phyloP scores from a whole-genome alignment of 495 filamentous ascomycete species.

The Penicillium macrosclerotiorum region DNA sequence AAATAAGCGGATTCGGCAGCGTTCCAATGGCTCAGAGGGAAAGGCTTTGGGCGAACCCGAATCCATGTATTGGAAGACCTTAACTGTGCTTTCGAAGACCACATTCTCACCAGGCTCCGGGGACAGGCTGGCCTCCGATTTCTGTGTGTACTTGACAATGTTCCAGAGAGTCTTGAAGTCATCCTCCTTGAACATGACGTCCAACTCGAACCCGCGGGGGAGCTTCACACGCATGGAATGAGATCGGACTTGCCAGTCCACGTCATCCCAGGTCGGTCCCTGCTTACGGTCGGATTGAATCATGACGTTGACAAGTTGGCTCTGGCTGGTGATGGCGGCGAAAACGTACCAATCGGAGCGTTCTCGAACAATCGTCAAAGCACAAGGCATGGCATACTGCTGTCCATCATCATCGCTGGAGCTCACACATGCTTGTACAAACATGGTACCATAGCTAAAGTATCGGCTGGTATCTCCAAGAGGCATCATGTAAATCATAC shows the following conservation, averaged over 20 bases:
- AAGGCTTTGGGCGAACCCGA: conserved; percentile 63
- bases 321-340: conserved; percentile 72
- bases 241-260: conserved; percentile 67
- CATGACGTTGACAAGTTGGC: conserved; percentile 68
- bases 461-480: conserved; percentile 65
- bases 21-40: conserved; percentile 65
- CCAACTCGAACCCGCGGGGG: conserved; percentile 65
- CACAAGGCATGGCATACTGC: conserved; percentile 64
- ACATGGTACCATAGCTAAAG: conserved; percentile 74
- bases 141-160: conserved; percentile 76
- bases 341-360: conserved; percentile 63
- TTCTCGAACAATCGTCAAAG: conserved; percentile 70
- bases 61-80: conserved; percentile 74
- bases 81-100: conserved; percentile 62
- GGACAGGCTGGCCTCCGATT: conserved; percentile 66
- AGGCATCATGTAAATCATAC: conserved; percentile 65
- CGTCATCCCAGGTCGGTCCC: conserved; percentile 76
- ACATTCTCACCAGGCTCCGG: conserved; percentile 62
- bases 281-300: conserved; percentile 64
- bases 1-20: conserved; percentile 70
- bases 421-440: conserved; percentile 65
- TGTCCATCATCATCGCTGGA: conserved; percentile 62
- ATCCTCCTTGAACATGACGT: conserved; percentile 64
- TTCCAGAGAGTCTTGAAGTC: conserved; percentile 76
- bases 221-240: conserved; percentile 62